Base-by-base conservation (phyloP, 129 eudicot species). In the Gnaphalium uliginosum region DNA sequence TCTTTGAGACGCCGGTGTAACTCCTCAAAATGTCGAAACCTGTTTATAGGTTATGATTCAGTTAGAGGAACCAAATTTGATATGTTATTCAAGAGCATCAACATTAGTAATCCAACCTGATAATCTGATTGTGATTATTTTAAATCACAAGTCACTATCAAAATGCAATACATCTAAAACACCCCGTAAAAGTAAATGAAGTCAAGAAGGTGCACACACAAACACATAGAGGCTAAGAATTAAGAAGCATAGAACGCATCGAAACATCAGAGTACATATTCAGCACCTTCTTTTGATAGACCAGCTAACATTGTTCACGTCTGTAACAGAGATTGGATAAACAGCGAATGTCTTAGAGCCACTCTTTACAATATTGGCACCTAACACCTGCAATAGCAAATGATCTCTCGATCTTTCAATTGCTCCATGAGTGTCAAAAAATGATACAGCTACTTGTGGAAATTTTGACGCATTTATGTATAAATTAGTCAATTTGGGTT, bases 21-120 rank as follows among this genome's bases (percentile, higher is more conserved):
- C 76, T 95, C 99, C 86, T 84, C 99, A 86, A 95, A 95, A 82
- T 95, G 99, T 67, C 91, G 92, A 87, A 85, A 95, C 69, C 99
- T 95, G 81, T 68, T 62, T 82, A 64, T 51, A 73, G 51, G 60
- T 81, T 77, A 65, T 72, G 72, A 17, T 32, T 68, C 46, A 73
- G 78, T 69, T 21, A 51, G 29, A 30, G 22, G 57, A 68, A 21
- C 37, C 35, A 32, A 17, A 8, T 14, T 4, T 62, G 25, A 62
- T 14, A 24, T 10, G 8, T 61, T 24, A 23, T 3, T 61, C 68
- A 63, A 5, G 32, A 11, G 4, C 22, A 37, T 48, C 37, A 33
- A 43, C 9, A 77, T 50, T 69, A 66, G 61, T 69, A 53, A 24
- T 66, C 27, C 29, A 80, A 35, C 41, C 18, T 56, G 25, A 8